A percentile compares a stretch with the other conserved stretches of the same genome.
phyloP scores from a whole-genome alignment of 2,329 filamentous ascomycete species.

The Zasmidium citrigriseum region DNA sequence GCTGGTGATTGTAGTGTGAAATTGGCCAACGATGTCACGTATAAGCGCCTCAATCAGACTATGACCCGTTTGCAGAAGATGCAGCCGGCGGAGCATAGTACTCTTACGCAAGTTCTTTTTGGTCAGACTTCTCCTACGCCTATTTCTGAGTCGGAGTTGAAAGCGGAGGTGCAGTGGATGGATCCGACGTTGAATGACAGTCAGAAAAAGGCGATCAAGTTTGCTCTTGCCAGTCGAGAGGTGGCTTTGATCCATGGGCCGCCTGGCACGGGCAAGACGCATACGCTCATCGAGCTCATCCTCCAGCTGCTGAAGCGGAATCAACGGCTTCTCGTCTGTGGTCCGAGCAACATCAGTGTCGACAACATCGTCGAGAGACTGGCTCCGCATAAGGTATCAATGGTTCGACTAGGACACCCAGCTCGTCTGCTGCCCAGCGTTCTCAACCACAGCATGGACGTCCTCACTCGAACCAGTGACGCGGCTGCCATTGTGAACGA shows the following conservation, averaged over 20 bases:
- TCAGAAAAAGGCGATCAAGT: conserved; percentile 68
- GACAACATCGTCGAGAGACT: conserved; percentile 97
- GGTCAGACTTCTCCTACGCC: conserved; percentile 58
- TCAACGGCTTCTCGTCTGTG: conserved; percentile 84
- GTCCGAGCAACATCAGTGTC: conserved; percentile 93
- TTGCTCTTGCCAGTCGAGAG: conserved; percentile 78
- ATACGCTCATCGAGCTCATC: conserved; percentile 93
- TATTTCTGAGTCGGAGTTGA: conserved; percentile 45
- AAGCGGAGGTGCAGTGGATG: conserved; percentile 51
- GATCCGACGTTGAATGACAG: conserved; percentile 61
- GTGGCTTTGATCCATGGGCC: conserved; percentile 92
- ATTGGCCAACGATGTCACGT: conserved; percentile 66
- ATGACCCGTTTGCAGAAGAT: conserved; percentile 62
- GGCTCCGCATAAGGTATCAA: conserved; percentile 78
- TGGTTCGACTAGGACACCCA: conserved; percentile 89
- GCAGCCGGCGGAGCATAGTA: conserved; percentile 56
- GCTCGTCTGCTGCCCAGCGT: conserved; percentile 87
- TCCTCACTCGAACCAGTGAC: conserved; percentile 86
- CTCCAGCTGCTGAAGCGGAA: conserved; percentile 78
- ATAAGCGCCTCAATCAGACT: conserved; percentile 66
- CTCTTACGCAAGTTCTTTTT: conserved; percentile 62
- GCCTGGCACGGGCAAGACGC: conserved; percentile 94
- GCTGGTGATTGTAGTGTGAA: conserved; percentile 54
- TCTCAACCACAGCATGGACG: conserved; percentile 84
- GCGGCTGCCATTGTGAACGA: conserved; percentile 87